Percentiles rank a stretch among this genome's conserved stretches.
These are phyloP conservation scores for Claviceps quebecensis DNA, from an alignment of 2,329 filamentous ascomycete species.

Conservation along the genomic window DNA sequence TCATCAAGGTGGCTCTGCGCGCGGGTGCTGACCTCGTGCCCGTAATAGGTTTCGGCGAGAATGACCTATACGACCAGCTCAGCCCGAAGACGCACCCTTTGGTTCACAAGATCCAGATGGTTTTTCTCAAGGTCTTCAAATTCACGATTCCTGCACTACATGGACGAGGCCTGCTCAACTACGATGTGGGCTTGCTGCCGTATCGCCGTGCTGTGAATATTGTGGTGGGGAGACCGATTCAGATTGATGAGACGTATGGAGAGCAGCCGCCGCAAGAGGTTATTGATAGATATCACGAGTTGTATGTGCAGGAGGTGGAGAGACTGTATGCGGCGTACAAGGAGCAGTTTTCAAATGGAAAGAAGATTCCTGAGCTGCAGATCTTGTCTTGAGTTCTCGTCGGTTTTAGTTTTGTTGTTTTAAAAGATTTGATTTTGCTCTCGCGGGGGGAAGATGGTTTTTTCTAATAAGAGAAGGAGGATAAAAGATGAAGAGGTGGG, in stretches of 20 bases:
- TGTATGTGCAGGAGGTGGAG: conserved; percentile 64
- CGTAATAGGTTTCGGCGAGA: conserved; percentile 86
- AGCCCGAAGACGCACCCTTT: conserved; percentile 61
- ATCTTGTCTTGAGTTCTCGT: conserved; percentile 40
- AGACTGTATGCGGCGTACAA: conserved; percentile 67
- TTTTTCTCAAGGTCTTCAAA: conserved; percentile 73
- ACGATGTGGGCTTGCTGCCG: conserved; percentile 92
- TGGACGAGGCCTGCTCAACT: conserved; percentile 88
- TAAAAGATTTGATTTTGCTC: neutral
- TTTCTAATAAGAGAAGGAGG: neutral
- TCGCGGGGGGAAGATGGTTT: too few relatives aligned
- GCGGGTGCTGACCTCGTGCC: conserved; percentile 91
- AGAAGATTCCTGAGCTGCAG: conserved; percentile 51
- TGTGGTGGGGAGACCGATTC: conserved; percentile 73
- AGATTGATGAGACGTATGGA: conserved; percentile 44
- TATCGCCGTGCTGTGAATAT: conserved; percentile 80
- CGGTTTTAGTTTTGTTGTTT: neutral
- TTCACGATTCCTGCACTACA: conserved; percentile 89
- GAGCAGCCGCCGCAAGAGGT: conserved; percentile 55
- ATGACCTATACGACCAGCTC: conserved; percentile 88
- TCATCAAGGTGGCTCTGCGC: conserved; percentile 83
- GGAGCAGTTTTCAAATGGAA: conserved; percentile 52
- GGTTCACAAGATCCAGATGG: conserved; percentile 69
- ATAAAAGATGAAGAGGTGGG: neutral
- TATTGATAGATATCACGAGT: conserved; percentile 64